Base-by-base conservation (phyloP, 345 rosid genomes). In the Rhizophora mangle region DNA sequence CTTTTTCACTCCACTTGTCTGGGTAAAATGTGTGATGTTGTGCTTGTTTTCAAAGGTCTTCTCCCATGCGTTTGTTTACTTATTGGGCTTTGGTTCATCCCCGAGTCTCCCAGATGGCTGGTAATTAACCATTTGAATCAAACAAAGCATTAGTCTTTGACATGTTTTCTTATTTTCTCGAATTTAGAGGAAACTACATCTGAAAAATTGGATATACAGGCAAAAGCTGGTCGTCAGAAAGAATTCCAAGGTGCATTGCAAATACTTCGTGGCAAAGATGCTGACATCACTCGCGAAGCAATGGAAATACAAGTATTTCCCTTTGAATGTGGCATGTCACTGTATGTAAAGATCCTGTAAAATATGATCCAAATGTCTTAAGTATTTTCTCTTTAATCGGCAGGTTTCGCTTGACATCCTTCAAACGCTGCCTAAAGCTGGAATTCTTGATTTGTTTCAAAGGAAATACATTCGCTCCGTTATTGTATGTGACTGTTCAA, bases 21-120 rank as follows among this genome's bases (percentile, higher is more conserved):
- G 9, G 0, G 52, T 11, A 67, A 71, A 71, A 60, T 20, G 65
- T 65, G 70, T 39, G 68, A 46, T 53, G 46, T 54, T 71, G 51
- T 62, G 34, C 65, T 69, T 64, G 71, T 59, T 60, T 52, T 31
- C 70, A 69, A 65, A 92, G 97, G 96, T 58, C 74, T 88, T 64
- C 67, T 81, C 54, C 96, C 97, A 0, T 92, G 96, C 78, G 51
- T 85, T 43, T 54, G 83, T 60, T 77, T 86, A 81, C 82, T 88
- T 63, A 63, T 76, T 68, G 93, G 97, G 22, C 80, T 89, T 20
- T 80, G 60, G 68, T 85, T 89, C 63, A 71, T 92, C 34, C 97
- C 97, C 0, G 96, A 89, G 63, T 89, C 97, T 8, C 97, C 96
- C 0, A 84, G 97, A 77, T 92, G 97, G 97, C 92, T 89, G 86